Evolutionary conservation across 176 grass and related monocot species (phyloP).

Genomic region (Cenchrus americanus): DNA sequence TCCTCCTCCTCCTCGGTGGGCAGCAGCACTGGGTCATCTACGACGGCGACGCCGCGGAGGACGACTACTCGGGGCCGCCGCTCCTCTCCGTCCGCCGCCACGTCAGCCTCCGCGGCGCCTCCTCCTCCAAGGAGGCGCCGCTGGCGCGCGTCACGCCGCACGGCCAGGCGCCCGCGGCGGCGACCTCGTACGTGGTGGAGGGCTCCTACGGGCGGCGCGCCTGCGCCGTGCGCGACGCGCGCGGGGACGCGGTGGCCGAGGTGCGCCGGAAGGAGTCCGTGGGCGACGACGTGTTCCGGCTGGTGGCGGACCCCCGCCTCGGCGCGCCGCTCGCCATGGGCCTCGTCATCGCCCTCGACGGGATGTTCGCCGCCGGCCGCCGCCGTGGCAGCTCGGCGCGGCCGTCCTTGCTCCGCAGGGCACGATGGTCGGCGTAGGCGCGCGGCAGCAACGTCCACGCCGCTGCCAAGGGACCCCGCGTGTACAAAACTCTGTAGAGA

Average conservation of each 20-base stretch:
- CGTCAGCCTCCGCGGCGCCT: slow-evolving; percentile 33
- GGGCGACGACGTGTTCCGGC: slow-evolving; percentile 64
- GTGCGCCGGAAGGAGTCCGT: slow-evolving; percentile 61
- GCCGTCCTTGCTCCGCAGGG: slow-evolving; percentile 31
- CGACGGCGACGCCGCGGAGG: slow-evolving; percentile 49
- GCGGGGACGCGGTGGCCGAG: slow-evolving; percentile 55
- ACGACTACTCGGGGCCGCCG: slow-evolving; percentile 30
- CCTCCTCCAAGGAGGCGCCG: slow-evolving; percentile 44
- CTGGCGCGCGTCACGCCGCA: slow-evolving; percentile 45
- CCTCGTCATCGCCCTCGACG: slow-evolving; percentile 75
- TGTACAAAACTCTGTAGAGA: too few relatives aligned
- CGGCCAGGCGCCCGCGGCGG: background rate
- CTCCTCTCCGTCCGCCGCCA: slow-evolving; percentile 60
- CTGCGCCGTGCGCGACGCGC: slow-evolving; percentile 53
- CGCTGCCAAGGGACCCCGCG: too few relatives aligned
- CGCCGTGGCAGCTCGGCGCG: slow-evolving; percentile 1
- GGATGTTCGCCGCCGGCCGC: slow-evolving; percentile 65
- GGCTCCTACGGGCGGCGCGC: slow-evolving; percentile 64
- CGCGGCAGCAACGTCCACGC: too few relatives aligned
- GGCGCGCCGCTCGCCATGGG: slow-evolving; percentile 65
- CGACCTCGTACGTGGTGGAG: slow-evolving; percentile 58
- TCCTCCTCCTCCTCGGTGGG: slow-evolving; percentile 32
- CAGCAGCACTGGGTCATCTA: slow-evolving; percentile 64
- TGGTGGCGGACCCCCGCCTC: slow-evolving; percentile 46
- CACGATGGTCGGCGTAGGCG: slow-evolving; percentile 47